Percentiles rank a stretch among this genome's conserved stretches.
Evolutionary conservation across 257 asterid genomes (phyloP).

Genomic region (Petunia axillaris): DNA sequence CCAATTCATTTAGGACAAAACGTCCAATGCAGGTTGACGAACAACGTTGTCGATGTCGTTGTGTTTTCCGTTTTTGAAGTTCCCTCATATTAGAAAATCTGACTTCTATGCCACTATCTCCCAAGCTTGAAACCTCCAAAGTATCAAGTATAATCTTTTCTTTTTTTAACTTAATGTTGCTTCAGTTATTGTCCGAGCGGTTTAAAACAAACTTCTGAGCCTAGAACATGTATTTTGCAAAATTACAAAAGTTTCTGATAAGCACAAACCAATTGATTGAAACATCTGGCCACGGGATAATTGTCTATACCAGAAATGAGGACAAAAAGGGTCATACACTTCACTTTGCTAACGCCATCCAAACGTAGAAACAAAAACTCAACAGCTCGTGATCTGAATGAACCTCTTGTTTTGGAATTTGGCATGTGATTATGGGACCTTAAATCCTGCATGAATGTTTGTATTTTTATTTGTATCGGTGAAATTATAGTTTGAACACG

Average conservation of each 20-base stretch:
- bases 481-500: too few species aligned
- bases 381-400: conserved; percentile 16
- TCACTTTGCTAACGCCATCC: background rate
- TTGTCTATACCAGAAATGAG: background rate
- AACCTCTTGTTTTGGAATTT: conserved; percentile 1
- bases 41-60: background rate
- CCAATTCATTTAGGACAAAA: too few species aligned
- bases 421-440: conserved; percentile 22
- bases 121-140: background rate
- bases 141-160: background rate
- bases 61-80: background rate
- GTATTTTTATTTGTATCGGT: background rate
- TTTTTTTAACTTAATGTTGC: background rate
- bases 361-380: background rate
- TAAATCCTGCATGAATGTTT: background rate
- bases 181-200: background rate
- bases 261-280: background rate
- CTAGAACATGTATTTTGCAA: background rate
- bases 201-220: background rate
- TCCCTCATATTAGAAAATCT: too few species aligned
- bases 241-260: background rate
- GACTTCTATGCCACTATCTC: background rate
- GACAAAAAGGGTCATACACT: background rate
- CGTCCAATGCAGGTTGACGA: too few species aligned
- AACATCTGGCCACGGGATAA: conserved; percentile 15